Evolutionary conservation across 106 monocot genomes (phyloP).

Genomic region (Acorus calamus): DNA sequence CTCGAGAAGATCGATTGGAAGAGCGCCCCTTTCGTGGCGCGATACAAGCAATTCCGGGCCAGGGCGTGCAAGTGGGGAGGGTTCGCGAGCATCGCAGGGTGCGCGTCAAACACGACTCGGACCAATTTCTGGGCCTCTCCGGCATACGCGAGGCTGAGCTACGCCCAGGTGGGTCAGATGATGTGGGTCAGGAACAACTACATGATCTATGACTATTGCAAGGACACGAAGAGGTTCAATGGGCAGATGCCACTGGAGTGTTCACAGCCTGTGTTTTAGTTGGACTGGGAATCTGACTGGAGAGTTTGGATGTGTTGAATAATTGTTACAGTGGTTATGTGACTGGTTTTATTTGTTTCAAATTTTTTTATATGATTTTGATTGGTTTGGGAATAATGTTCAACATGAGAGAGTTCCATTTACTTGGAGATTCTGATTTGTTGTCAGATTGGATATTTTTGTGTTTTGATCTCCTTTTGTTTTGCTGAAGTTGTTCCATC

Average conservation of each 20-base stretch:
- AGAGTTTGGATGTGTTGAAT: not conserved
- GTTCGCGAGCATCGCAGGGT: not conserved
- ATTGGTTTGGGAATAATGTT: no score
- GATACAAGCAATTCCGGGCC: not conserved
- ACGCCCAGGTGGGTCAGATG: slow-evolving; percentile 14
- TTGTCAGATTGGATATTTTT: no score
- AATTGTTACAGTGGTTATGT: not conserved
- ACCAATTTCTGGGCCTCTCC: not conserved
- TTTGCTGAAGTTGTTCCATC: no score
- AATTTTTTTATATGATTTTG: no score
- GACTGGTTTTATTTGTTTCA: no score
- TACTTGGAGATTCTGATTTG: no score
- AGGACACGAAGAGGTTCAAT: slow-evolving; percentile 12
- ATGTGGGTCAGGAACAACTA: slow-evolving; percentile 10
- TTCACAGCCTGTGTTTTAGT: not conserved
- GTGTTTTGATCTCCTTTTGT: no score
- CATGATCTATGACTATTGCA: slow-evolving; percentile 17
- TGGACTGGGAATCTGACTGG: not conserved
- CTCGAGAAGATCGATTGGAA: slow-evolving; percentile 13
- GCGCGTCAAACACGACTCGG: not conserved
- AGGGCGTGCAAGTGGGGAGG: not conserved
- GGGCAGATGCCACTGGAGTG: slow-evolving; percentile 7
- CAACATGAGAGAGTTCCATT: no score
- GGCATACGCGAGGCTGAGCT: not conserved
- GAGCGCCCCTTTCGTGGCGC: slow-evolving; percentile 1